Evolutionary conservation across 129 eudicot genomes (phyloP).

Genomic region (Artemisia tridentata): DNA sequence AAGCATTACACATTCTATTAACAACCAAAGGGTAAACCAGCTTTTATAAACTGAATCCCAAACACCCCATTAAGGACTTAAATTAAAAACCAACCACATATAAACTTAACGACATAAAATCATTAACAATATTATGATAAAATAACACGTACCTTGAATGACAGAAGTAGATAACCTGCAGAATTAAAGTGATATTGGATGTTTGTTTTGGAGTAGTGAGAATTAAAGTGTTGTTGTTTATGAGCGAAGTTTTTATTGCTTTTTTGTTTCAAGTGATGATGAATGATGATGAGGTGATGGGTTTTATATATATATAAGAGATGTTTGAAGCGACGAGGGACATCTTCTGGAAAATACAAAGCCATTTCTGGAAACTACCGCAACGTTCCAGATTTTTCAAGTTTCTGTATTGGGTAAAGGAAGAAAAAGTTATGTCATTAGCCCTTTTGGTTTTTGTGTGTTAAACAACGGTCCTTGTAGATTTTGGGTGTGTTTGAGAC

Average conservation of each 20-base stretch:
- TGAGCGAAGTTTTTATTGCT: background rate
- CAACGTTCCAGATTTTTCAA: slow-evolving; percentile 3
- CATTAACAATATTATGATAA: no score
- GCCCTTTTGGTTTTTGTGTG: background rate
- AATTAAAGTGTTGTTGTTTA: background rate
- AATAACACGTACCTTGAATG: background rate
- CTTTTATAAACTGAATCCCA: no score
- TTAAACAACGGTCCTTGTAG: slow-evolving; percentile 3
- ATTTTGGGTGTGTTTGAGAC: no score
- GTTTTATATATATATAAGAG: no score
- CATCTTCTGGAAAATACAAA: background rate
- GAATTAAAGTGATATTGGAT: background rate
- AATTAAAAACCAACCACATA: no score
- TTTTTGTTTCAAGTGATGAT: no score
- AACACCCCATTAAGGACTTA: no score
- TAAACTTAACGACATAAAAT: no score
- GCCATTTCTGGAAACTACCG: slow-evolving; percentile 24
- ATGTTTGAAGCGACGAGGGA: no score
- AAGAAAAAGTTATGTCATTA: background rate
- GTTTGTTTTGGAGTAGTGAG: background rate
- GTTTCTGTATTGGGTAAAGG: background rate
- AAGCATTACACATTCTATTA: no score
- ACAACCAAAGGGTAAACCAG: no score
- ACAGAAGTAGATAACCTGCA: background rate
- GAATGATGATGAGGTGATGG: no score